phyloP scores from a whole-genome alignment of 2,329 filamentous ascomycete species.

The Mariannaea elegans region DNA sequence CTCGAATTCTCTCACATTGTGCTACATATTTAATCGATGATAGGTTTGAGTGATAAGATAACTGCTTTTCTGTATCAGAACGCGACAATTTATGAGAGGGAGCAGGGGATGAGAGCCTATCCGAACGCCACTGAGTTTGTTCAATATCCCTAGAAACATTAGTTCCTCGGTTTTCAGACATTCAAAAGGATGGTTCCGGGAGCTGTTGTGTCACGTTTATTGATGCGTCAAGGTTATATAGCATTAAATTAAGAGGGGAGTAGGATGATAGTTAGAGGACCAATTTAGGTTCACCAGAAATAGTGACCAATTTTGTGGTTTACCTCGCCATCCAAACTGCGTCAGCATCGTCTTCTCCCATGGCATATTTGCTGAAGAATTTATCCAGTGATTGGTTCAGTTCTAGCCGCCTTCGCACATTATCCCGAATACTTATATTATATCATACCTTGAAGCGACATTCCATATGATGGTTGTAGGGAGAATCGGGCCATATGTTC shows the following conservation, averaged over 20 bases:
- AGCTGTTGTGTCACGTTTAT: too few species aligned
- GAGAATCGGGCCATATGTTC: conserved; percentile 26
- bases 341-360: conserved; percentile 22
- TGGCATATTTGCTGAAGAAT: conserved; percentile 19
- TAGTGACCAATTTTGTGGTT: too few species aligned
- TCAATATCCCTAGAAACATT: neutral
- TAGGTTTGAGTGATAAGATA: neutral
- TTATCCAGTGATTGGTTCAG: conserved; percentile 25
- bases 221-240: too few species aligned
- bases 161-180: too few species aligned
- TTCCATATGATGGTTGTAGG: conserved; percentile 30
- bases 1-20: neutral
- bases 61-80: neutral
- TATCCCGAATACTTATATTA: neutral
- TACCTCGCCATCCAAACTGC: conserved; percentile 14
- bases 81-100: neutral
- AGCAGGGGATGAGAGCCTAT: neutral
- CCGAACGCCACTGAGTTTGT: neutral
- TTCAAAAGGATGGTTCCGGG: too few species aligned
- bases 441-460: conserved; percentile 26
- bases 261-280: too few species aligned
- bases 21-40: neutral
- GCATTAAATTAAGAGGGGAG: too few species aligned
- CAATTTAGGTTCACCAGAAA: too few species aligned
- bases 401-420: conserved; percentile 15